Evolutionary conservation across 2,329 filamentous ascomycete species (phyloP).

Genomic region (Pseudogymnoascus sp.): DNA sequence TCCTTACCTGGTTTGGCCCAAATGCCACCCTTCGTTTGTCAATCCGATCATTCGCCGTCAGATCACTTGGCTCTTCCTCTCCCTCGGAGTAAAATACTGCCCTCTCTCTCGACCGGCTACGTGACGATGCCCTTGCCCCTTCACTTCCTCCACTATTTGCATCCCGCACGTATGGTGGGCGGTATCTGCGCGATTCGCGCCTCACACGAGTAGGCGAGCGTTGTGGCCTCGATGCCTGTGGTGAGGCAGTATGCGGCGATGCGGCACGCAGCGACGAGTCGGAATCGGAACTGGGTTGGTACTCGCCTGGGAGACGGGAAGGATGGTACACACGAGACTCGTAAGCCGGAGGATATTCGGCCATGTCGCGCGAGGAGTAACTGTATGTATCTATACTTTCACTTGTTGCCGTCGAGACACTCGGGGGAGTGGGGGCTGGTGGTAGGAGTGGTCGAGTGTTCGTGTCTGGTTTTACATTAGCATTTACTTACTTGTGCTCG

Average conservation of each 20-base stretch:
- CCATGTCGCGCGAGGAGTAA: neutral
- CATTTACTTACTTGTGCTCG: neutral
- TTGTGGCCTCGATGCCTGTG: neutral
- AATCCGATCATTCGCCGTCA: conserved; percentile 7
- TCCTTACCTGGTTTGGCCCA: neutral
- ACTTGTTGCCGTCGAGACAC: neutral
- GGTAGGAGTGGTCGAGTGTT: neutral
- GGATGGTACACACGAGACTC: neutral
- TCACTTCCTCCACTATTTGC: neutral
- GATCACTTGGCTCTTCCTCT: neutral
- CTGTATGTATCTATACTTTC: neutral
- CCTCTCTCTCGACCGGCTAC: conserved; percentile 1
- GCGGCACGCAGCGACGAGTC: neutral
- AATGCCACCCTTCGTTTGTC: neutral
- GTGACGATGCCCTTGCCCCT: neutral
- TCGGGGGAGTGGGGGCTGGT: neutral
- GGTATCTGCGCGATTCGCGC: neutral
- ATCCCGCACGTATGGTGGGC: neutral
- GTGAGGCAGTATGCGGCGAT: neutral
- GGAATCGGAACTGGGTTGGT: neutral
- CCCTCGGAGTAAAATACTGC: neutral
- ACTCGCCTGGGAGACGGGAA: neutral
- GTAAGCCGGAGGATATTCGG: neutral
- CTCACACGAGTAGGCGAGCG: neutral
- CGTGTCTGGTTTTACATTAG: neutral